phyloP scores from a whole-genome alignment of 192 early-diverging fungal species.

The Rhizophagus sp. region DNA sequence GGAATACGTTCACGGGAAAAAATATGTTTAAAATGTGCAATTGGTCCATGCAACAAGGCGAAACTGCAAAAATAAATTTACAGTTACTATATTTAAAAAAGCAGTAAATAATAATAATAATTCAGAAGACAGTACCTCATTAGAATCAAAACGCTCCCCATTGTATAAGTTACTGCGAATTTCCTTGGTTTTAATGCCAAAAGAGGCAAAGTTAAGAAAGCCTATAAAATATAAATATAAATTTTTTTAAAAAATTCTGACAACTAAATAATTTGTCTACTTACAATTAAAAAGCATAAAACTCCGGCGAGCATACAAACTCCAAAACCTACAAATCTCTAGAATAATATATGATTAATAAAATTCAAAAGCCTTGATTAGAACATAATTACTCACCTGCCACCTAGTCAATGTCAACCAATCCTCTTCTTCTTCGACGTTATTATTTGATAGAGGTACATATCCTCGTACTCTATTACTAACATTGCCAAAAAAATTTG shows the following conservation, averaged over 20 bases:
- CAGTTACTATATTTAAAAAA: background rate
- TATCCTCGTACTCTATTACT: slow-evolving; percentile 44
- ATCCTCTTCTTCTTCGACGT: slow-evolving; percentile 36
- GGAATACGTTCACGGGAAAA: slow-evolving; percentile 75
- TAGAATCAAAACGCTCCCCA: slow-evolving; percentile 57
- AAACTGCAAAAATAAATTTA: slow-evolving; percentile 51
- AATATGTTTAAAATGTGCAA: slow-evolving; percentile 78
- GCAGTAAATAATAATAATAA: background rate
- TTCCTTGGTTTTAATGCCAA: slow-evolving; percentile 68
- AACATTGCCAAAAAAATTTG: slow-evolving; percentile 38
- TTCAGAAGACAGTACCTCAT: slow-evolving; percentile 31
- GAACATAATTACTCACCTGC: slow-evolving; percentile 22
- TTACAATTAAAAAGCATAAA: slow-evolving; percentile 52
- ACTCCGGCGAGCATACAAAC: slow-evolving; percentile 50
- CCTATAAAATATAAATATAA: background rate
- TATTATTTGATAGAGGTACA: slow-evolving; percentile 37
- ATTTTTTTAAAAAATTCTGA: slow-evolving; percentile 9
- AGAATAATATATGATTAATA: slow-evolving; percentile 19
- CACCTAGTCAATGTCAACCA: slow-evolving; percentile 45
- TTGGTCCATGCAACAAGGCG: slow-evolving; percentile 79
- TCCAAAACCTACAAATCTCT: slow-evolving; percentile 55
- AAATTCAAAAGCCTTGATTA: too few relatives aligned
- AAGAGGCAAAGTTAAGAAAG: slow-evolving; percentile 63
- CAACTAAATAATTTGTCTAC: background rate
- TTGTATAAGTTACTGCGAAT: slow-evolving; percentile 78